Evolutionary conservation across 2,329 filamentous ascomycete species (phyloP).

Genomic region (Macrophomina pseudophaseolina): DNA sequence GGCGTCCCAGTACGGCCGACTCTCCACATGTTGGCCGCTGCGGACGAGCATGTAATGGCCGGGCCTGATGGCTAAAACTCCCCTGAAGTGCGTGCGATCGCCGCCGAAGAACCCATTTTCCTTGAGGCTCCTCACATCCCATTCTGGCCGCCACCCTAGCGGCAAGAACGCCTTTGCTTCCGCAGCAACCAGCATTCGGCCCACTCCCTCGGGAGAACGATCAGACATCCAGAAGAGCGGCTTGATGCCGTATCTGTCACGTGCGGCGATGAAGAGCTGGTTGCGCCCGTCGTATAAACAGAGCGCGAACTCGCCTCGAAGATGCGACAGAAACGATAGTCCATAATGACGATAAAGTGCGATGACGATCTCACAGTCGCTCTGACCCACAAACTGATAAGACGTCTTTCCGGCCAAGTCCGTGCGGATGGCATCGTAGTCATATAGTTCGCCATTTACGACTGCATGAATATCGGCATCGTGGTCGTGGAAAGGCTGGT

Average conservation of each 20-base stretch:
- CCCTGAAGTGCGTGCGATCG: conserved; percentile 54
- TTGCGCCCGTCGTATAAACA: conserved; percentile 53
- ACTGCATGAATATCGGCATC: conserved; percentile 52
- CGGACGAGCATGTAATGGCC: conserved; percentile 46
- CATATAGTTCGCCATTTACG: conserved; percentile 63
- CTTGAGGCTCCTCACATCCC: conserved; percentile 53
- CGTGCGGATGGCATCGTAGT: conserved; percentile 51
- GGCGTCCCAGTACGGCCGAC: conserved; percentile 54
- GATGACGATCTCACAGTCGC: conserved; percentile 57
- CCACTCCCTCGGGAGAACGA: conserved; percentile 23
- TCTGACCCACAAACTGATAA: conserved; percentile 52
- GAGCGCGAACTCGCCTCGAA: conserved; percentile 59
- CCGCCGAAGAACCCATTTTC: conserved; percentile 49
- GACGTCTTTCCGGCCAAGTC: conserved; percentile 38
- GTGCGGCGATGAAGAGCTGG: conserved; percentile 47
- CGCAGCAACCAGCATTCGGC: conserved; percentile 52
- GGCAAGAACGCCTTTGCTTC: conserved; percentile 59
- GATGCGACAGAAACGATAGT: conserved; percentile 46
- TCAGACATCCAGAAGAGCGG: conserved; percentile 56
- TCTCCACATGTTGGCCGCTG: conserved; percentile 35
- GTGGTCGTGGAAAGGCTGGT: conserved; percentile 13
- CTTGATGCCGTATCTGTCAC: conserved; percentile 63
- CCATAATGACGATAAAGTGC: conserved; percentile 56
- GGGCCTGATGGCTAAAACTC: conserved; percentile 49
- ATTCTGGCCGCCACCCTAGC: conserved; percentile 55